A percentile compares a stretch with the other conserved stretches of the same genome.
phyloP scores from a whole-genome alignment of 192 early-diverging fungal genomes.

The Backusella luteola region DNA sequence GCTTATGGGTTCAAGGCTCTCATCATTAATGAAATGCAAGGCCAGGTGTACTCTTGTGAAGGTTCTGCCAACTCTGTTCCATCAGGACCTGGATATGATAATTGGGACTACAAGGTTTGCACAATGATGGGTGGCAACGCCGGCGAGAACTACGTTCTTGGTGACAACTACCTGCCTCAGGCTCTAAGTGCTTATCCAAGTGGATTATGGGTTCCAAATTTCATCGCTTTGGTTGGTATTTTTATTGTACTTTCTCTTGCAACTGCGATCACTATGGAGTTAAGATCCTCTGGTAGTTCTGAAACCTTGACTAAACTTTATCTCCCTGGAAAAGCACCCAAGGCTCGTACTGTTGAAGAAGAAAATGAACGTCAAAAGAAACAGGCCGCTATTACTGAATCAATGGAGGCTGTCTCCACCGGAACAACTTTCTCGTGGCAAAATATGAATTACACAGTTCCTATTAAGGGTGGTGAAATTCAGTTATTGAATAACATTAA shows the following conservation, averaged over 20 bases:
- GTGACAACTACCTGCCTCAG: conserved; percentile 55
- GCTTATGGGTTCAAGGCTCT: conserved; percentile 67
- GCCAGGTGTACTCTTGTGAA: conserved; percentile 31
- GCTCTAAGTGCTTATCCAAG: conserved; percentile 53
- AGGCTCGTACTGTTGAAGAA: conserved; percentile 21
- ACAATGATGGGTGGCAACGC: conserved; percentile 60
- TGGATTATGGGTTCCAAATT: conserved; percentile 54
- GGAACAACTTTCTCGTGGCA: conserved; percentile 61
- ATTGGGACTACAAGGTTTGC: conserved; percentile 48
- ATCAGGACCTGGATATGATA: conserved; percentile 34
- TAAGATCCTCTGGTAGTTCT: conserved; percentile 32
- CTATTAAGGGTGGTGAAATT: conserved; percentile 56
- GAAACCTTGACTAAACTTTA: conserved; percentile 49
- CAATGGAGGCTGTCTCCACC: conserved; percentile 33
- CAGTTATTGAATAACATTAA: conserved; percentile 67
- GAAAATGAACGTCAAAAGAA: conserved; percentile 30
- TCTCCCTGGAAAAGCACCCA: conserved; percentile 38
- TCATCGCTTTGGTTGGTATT: conserved; percentile 54
- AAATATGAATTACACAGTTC: conserved; percentile 70
- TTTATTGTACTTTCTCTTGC: conserved; percentile 41
- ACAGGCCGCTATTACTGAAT: conserved; percentile 33
- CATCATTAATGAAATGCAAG: conserved; percentile 65
- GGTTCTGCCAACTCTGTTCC: conserved; percentile 29
- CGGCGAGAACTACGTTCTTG: conserved; percentile 52
- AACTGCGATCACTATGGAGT: conserved; percentile 55